Evolutionary conservation across 2,329 filamentous ascomycete species (phyloP).

Genomic region (Hymenoscyphus scutula): DNA sequence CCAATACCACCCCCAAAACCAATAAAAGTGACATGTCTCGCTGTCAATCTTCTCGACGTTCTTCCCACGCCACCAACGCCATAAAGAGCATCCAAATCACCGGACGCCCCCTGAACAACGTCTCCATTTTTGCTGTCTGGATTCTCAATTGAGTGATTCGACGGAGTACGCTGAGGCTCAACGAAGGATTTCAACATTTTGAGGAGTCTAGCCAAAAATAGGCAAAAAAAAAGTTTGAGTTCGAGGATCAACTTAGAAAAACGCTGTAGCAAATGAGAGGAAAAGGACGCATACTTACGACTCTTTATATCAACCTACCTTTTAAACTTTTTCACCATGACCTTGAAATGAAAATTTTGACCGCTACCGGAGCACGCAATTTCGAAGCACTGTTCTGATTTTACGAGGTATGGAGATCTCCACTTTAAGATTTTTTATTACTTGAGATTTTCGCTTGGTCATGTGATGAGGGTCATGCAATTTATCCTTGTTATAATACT

Average conservation of each 20-base stretch:
- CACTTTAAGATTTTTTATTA: background rate
- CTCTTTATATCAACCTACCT: background rate
- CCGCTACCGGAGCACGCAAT: background rate
- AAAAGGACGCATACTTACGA: background rate
- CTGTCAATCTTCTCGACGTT: constrained; percentile 13
- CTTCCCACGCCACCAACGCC: constrained; percentile 18
- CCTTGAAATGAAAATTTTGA: background rate
- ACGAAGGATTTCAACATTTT: background rate
- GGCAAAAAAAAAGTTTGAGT: background rate
- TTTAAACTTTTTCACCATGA: background rate
- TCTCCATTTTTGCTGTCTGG: constrained; percentile 5
- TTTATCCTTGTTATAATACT: too few relatives aligned
- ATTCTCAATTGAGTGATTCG: background rate
- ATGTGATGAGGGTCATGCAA: background rate
- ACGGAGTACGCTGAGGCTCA: background rate
- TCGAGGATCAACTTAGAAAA: background rate
- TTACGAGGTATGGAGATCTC: background rate
- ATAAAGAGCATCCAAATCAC: constrained; percentile 15
- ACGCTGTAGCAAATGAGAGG: background rate
- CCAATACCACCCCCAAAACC: constrained; percentile 40
- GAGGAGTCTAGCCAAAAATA: background rate
- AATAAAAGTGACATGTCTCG: constrained; percentile 20
- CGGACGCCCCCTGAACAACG: constrained; percentile 12
- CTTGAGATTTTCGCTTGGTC: background rate
- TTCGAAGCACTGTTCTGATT: background rate